Conservation (phyloP, 768 basidiomycete species). For the Sporobolomyces roseus region DNA sequence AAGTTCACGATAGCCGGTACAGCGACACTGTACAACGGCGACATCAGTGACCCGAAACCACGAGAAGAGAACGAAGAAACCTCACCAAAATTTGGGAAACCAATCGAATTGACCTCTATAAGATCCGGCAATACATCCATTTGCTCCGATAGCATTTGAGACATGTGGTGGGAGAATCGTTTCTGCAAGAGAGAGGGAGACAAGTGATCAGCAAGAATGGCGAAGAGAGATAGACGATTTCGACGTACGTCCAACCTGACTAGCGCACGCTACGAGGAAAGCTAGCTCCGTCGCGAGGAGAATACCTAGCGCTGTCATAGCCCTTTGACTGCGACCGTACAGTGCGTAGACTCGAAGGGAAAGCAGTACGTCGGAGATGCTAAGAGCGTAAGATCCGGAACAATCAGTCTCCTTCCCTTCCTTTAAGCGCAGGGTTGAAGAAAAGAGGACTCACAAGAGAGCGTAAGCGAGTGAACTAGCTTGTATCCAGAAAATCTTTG, state of each 20-base stretch:
- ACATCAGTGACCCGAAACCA: neutral
- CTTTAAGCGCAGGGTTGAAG: neutral
- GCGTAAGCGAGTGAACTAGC: neutral
- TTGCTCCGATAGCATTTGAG: too few species aligned
- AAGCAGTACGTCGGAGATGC: neutral
- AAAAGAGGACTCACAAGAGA: neutral
- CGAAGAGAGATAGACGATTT: too few species aligned
- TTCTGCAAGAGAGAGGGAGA: too few species aligned
- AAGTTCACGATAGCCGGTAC: neutral
- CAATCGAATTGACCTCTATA: too few species aligned
- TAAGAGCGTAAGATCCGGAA: neutral
- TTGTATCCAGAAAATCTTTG: neutral
- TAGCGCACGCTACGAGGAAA: neutral
- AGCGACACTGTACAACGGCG: neutral
- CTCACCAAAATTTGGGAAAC: too few species aligned
- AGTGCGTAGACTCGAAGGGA: neutral
- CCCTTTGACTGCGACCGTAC: neutral
- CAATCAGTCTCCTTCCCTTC: neutral
- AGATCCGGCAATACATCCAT: too few species aligned
- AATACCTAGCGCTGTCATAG: neutral
- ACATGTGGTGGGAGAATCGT: too few species aligned
- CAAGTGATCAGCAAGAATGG: too few species aligned
- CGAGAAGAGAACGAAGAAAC: too few species aligned
- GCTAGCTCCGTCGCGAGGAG: neutral
- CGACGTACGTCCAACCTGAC: too few species aligned